Percentiles rank a stretch among this genome's conserved stretches.
Conservation (phyloP, 139 green algal genomes). For the Bryopsis sp. region DNA sequence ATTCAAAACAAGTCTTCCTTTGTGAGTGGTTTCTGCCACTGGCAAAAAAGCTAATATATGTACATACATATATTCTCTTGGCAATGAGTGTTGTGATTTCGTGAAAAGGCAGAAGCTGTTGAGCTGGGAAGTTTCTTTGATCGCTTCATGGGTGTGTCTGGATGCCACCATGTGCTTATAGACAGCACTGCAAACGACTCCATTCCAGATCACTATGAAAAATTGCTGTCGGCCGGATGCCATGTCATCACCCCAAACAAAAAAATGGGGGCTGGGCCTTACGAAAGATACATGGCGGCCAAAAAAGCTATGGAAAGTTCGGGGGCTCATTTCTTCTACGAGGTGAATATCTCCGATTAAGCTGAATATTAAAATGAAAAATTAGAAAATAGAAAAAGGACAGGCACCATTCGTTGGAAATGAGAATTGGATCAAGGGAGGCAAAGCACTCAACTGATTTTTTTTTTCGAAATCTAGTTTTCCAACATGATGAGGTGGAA, state of each 20-base stretch:
- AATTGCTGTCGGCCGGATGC: constrained; percentile 38
- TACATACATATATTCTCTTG: no score
- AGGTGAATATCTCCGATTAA: no score
- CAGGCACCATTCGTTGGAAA: no score
- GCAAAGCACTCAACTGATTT: no score
- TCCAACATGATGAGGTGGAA: no score
- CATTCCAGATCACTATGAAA: constrained; percentile 17
- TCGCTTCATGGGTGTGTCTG: constrained; percentile 19
- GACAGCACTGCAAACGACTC: constrained; percentile 44
- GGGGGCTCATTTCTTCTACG: constrained; percentile 52
- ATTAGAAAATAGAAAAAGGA: no score
- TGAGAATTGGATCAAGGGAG: no score
- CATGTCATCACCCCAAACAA: constrained; percentile 44
- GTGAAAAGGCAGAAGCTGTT: constrained; percentile 5
- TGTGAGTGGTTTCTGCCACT: no score
- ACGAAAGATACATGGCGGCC: constrained; percentile 41
- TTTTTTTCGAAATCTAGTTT: no score
- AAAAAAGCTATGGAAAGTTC: constrained; percentile 29
- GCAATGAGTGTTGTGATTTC: neutral
- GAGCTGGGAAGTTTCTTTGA: constrained; percentile 19
- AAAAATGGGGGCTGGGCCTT: constrained; percentile 40
- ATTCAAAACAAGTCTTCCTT: no score
- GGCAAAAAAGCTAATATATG: no score
- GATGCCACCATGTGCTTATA: constrained; percentile 45
- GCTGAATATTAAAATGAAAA: no score